These are phyloP conservation scores for Mycosphaerelloides madeirae DNA, from an alignment of 2,329 filamentous ascomycete genomes.

Conservation along the genomic window DNA sequence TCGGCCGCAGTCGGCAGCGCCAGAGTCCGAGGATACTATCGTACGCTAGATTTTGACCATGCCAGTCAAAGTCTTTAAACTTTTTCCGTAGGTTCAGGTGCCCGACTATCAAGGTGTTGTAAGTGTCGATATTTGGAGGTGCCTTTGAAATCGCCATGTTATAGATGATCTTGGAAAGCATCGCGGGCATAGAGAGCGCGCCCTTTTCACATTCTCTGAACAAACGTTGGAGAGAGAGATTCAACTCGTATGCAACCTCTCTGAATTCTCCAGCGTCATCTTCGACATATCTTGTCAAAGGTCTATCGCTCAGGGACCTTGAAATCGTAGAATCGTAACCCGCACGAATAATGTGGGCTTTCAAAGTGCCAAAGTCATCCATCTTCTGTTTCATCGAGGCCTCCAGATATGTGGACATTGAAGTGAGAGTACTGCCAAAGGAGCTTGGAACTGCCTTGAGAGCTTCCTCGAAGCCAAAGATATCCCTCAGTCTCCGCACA, in stretches of 20 bases:
- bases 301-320: constrained; percentile 8
- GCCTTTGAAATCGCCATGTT: constrained; percentile 61
- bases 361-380: constrained; percentile 3
- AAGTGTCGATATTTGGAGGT: constrained; percentile 62
- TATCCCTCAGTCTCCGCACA: constrained; percentile 25
- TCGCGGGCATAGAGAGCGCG: constrained; percentile 11
- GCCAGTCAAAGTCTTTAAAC: not conserved
- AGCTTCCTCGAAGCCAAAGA: constrained; percentile 14
- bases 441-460: constrained; percentile 19
- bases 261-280: constrained; percentile 36
- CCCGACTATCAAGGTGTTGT: constrained; percentile 66
- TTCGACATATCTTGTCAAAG: constrained; percentile 33
- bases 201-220: constrained; percentile 21
- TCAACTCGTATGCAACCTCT: constrained; percentile 22
- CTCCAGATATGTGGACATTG: constrained; percentile 2
- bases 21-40: not conserved
- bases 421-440: constrained; percentile 18
- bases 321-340: not conserved
- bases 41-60: constrained; percentile 25
- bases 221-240: constrained; percentile 19
- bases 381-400: constrained; percentile 4
- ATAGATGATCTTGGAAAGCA: constrained; percentile 47
- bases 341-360: not conserved
- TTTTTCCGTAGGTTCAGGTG: constrained; percentile 42
- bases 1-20: constrained; percentile 31